Evolutionary conservation across 176 grass and related monocot species (phyloP).

Genomic region (Eragrostis nindensis): DNA sequence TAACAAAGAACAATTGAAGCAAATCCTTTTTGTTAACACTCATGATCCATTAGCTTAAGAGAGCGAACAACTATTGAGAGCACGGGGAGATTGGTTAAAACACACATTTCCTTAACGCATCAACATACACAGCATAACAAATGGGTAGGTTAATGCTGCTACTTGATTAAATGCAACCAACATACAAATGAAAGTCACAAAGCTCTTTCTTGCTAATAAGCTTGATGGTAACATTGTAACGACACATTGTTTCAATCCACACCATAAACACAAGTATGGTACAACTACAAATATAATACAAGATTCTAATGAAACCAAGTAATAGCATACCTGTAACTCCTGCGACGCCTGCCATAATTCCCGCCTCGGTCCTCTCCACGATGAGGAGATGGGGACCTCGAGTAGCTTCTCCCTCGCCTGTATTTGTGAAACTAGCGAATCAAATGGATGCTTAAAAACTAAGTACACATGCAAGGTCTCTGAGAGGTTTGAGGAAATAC

Average conservation of each 20-base stretch:
- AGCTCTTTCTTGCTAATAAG: neutral
- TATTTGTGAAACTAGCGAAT: constrained; percentile 27
- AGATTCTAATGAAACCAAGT: constrained; percentile 2
- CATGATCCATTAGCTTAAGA: neutral
- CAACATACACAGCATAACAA: neutral
- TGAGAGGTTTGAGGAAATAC: constrained; percentile 46
- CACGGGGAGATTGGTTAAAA: neutral
- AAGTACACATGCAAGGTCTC: neutral
- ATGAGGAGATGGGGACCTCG: constrained; percentile 60
- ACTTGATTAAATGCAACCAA: neutral
- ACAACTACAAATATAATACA: neutral
- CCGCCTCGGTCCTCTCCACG: constrained; percentile 42
- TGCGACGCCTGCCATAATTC: constrained; percentile 59
- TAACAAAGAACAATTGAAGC: neutral
- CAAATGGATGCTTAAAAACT: constrained; percentile 12
- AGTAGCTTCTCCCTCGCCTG: constrained; percentile 57
- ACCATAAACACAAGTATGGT: neutral
- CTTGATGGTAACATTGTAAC: neutral
- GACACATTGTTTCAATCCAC: neutral
- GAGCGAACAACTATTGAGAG: neutral
- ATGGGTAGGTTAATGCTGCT: neutral
- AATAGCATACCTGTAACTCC: constrained; percentile 56
- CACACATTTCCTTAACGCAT: neutral
- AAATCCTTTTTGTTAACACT: neutral
- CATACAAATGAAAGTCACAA: neutral